Percentiles rank a stretch among this genome's conserved stretches.
Evolutionary conservation across 2,329 filamentous ascomycete genomes (phyloP).

Genomic region (Hirsutella thompsonii): DNA sequence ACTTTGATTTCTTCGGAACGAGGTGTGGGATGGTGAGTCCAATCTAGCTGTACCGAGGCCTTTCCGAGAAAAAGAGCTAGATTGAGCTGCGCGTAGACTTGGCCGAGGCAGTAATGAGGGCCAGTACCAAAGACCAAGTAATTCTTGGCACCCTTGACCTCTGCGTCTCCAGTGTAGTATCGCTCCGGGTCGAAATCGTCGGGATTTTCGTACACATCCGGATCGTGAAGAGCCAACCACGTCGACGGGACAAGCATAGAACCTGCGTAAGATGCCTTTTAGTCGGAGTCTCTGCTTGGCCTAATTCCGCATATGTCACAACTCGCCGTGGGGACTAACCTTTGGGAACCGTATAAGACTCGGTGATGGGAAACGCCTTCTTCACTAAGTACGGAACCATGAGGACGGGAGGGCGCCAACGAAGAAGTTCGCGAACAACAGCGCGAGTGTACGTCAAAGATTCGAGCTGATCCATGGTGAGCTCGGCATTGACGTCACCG

Average conservation of each 20-base stretch:
- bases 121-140: slow-evolving; percentile 93
- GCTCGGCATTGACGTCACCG: slow-evolving; percentile 55
- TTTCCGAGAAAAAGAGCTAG: slow-evolving; percentile 83
- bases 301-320: too few relatives aligned
- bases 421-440: slow-evolving; percentile 79
- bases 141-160: slow-evolving; percentile 80
- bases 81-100: slow-evolving; percentile 82
- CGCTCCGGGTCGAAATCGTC: slow-evolving; percentile 83
- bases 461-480: slow-evolving; percentile 80
- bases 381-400: slow-evolving; percentile 95
- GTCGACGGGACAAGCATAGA: slow-evolving; percentile 91
- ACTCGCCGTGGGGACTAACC: too few relatives aligned
- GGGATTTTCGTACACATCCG: slow-evolving; percentile 81
- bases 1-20: slow-evolving; percentile 91
- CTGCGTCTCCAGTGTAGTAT: slow-evolving; percentile 82
- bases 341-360: slow-evolving; percentile 84
- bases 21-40: slow-evolving; percentile 77
- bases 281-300: neutral
- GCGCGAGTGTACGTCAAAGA: slow-evolving; percentile 82
- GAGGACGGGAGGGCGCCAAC: slow-evolving; percentile 89
- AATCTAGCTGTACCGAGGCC: slow-evolving; percentile 75
- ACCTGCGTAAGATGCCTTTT: slow-evolving; percentile 27
- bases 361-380: slow-evolving; percentile 86
- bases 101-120: slow-evolving; percentile 91
- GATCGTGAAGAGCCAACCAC: slow-evolving; percentile 82